phyloP scores from a whole-genome alignment of 306 rosid genomes.

The Neltuma alba region DNA sequence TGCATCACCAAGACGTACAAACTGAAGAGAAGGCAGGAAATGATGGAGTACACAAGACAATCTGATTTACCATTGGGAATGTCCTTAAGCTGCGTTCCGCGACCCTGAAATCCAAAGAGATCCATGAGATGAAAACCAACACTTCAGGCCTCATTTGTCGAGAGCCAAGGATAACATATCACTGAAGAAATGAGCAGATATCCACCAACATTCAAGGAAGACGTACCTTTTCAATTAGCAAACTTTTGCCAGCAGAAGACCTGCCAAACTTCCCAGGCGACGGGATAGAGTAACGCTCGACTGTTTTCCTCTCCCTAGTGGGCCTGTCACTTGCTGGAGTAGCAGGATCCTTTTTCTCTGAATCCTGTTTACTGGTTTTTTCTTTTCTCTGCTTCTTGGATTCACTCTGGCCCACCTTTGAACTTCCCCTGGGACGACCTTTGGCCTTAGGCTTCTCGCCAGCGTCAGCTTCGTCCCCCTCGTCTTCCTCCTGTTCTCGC shows the following conservation, averaged over 20 bases:
- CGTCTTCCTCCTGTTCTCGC: slow-evolving; percentile 32
- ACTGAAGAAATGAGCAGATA: not conserved
- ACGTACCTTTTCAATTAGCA: slow-evolving; percentile 82
- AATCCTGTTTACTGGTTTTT: not conserved
- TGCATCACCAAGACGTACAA: not conserved
- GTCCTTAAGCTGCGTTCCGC: slow-evolving; percentile 82
- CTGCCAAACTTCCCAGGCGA: slow-evolving; percentile 46
- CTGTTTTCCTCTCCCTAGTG: slow-evolving; percentile 82
- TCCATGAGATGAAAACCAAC: slow-evolving; percentile 14
- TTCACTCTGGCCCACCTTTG: slow-evolving; percentile 30
- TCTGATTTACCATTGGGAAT: slow-evolving; percentile 81
- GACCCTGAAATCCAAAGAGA: slow-evolving; percentile 65
- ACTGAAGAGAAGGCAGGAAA: not conserved
- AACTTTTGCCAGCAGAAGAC: slow-evolving; percentile 56
- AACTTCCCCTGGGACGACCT: slow-evolving; percentile 31
- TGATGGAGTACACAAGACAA: not conserved
- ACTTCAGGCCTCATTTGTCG: not conserved
- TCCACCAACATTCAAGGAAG: not conserved
- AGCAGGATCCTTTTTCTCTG: slow-evolving; percentile 41
- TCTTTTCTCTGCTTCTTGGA: slow-evolving; percentile 36
- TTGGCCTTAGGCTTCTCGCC: slow-evolving; percentile 36
- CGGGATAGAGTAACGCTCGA: slow-evolving; percentile 73
- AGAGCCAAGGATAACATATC: not conserved
- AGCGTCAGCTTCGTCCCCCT: slow-evolving; percentile 27
- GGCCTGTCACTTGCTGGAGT: slow-evolving; percentile 81